Base-by-base conservation (phyloP, 2,329 filamentous ascomycete genomes). In the Penicillium sp. region DNA sequence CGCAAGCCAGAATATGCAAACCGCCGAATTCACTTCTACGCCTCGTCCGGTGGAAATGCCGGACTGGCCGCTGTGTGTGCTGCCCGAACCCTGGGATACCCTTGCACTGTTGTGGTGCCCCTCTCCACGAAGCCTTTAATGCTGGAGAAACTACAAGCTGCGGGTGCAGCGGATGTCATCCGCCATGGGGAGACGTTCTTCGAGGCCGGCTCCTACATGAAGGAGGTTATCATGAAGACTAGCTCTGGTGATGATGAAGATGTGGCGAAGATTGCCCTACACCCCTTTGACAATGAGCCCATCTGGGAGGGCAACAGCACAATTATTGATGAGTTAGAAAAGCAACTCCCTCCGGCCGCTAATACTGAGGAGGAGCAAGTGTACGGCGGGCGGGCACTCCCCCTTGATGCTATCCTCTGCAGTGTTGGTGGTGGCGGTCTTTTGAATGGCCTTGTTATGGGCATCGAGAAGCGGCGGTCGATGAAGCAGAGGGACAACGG, bases 351-450 rank as follows among this genome's bases (percentile, higher is more conserved):
- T 2, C 59, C 63, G 2, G 63, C 63, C 37, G 68, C 62, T 33
- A 67, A 64, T 31, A 73, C 75, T 3, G 73, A 74, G 1, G 66
- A 71, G 42, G 64, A 64, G 47, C 55, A 62, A 13, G 56, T 58
- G 39, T 71, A 74, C 60, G 54, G 57, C 31, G 64, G 61, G 31
- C 66, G 69, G 21, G 65, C 70, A 3, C 61, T 78, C 16, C 77
- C 79, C 10, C 81, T 90, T 3, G 87, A 92, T 66, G 89, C 82
- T 3, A 80, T 96, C 13, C 82, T 95, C 45, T 93, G 90, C 74
- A 88, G 82, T 57, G 90, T 93, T 37, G 91, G 91, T 7, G 91
- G 91, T 10, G 91, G 91, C 16, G 91, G 91, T 0, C 76, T 96
- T 22, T 81, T 96, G 52, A 90, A 88, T 67, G 91, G 91, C 4